A percentile compares a stretch with the other conserved stretches of the same genome.
Evolutionary conservation across 352 stramenopile species (phyloP).

Genomic region (Pythium graminicola): DNA sequence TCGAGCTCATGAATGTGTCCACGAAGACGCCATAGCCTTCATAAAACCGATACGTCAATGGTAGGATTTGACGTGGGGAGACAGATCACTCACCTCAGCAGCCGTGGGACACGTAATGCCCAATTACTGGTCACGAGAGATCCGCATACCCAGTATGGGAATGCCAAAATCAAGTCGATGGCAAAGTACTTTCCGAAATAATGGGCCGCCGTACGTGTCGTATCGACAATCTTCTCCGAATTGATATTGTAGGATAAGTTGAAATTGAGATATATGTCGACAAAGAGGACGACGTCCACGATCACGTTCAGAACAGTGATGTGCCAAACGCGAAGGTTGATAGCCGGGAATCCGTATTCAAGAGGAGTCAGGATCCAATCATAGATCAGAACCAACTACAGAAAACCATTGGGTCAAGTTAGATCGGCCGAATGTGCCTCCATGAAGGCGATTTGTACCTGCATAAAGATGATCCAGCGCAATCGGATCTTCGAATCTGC

Average conservation of each 20-base stretch:
- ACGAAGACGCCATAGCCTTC: no score
- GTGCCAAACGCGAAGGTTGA: slow-evolving; percentile 28
- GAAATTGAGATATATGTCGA: slow-evolving; percentile 48
- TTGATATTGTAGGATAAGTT: slow-evolving; percentile 47
- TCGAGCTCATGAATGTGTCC: slow-evolving; percentile 44
- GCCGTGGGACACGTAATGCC: slow-evolving; percentile 30
- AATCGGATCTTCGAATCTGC: not conserved
- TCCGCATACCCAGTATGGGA: slow-evolving; percentile 37
- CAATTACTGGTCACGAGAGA: no score
- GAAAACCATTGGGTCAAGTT: not conserved
- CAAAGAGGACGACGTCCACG: slow-evolving; percentile 38
- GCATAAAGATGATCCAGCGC: slow-evolving; percentile 4
- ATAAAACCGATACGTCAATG: slow-evolving; percentile 28
- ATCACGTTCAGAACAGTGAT: slow-evolving; percentile 29
- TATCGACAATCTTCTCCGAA: slow-evolving; percentile 55
- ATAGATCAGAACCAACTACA: slow-evolving; percentile 24
- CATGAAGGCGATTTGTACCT: slow-evolving; percentile 7
- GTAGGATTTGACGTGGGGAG: not conserved
- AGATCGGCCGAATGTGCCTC: not conserved
- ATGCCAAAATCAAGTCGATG: slow-evolving; percentile 36
- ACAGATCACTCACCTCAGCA: slow-evolving; percentile 13
- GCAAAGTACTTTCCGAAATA: slow-evolving; percentile 32
- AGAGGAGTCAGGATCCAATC: slow-evolving; percentile 49
- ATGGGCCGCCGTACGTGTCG: slow-evolving; percentile 22
- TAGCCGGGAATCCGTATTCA: slow-evolving; percentile 46